Evolutionary conservation across 345 rosid genomes (phyloP).

Genomic region (Sisymbrium irio): DNA sequence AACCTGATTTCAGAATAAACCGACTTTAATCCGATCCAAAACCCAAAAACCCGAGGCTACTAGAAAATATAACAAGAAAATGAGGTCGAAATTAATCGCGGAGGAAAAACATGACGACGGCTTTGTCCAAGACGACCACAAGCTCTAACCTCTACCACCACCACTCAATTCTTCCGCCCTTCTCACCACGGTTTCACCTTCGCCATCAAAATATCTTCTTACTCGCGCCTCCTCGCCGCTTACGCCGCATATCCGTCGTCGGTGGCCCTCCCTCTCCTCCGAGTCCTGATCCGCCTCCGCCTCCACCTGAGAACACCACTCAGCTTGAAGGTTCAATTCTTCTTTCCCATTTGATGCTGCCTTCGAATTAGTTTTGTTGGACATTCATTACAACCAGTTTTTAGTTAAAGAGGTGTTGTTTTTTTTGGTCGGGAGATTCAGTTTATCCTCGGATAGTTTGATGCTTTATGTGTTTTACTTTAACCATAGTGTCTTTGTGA

Average conservation of each 20-base stretch:
- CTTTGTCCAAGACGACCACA: background rate
- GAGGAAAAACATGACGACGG: constrained; percentile 16
- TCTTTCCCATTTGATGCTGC: background rate
- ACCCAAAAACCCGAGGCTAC: too few species aligned
- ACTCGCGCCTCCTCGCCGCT: background rate
- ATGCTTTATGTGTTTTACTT: background rate
- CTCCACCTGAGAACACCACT: constrained; percentile 38
- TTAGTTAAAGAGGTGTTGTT: background rate
- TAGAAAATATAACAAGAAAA: background rate
- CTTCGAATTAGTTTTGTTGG: background rate
- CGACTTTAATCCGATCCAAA: too few species aligned
- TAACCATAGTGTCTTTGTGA: background rate
- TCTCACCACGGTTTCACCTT: constrained; percentile 10
- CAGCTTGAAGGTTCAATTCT: constrained; percentile 41
- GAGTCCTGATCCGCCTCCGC: constrained; percentile 39
- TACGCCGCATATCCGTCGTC: constrained; percentile 34
- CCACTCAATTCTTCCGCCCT: constrained; percentile 5
- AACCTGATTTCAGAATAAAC: too few species aligned
- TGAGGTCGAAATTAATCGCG: background rate
- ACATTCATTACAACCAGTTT: background rate
- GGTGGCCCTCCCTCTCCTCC: constrained; percentile 44
- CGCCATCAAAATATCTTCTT: constrained; percentile 29
- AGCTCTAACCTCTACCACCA: background rate
- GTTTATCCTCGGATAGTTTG: background rate
- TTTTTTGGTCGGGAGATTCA: constrained; percentile 9